Conservation (phyloP, 2,329 filamentous ascomycete genomes). For the Orbilia blumenaviensis region DNA sequence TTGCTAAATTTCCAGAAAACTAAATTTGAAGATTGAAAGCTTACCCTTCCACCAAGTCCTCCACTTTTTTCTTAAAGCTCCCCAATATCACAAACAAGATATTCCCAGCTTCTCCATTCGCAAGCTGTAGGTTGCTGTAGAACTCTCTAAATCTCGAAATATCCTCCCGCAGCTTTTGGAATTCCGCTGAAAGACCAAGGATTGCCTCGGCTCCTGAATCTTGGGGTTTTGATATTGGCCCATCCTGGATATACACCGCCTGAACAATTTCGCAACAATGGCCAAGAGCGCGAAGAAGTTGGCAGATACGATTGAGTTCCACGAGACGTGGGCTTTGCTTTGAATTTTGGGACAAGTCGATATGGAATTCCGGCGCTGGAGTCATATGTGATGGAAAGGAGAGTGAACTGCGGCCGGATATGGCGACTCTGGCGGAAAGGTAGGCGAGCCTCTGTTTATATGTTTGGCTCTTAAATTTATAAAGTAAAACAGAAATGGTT, state of each 20-base stretch:
- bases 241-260: neutral
- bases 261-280: constrained; percentile 37
- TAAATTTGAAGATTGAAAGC: no score
- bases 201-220: neutral
- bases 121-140: constrained; percentile 17
- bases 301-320: constrained; percentile 28
- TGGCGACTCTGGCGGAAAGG: constrained; percentile 4
- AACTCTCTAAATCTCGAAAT: constrained; percentile 18
- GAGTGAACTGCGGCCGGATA: neutral
- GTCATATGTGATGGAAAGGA: constrained; percentile 4
- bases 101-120: constrained; percentile 15
- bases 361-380: constrained; percentile 1
- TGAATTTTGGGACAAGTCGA: neutral
- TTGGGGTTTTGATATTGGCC: neutral
- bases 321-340: neutral
- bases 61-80: constrained; percentile 23
- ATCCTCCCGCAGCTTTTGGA: constrained; percentile 25
- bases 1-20: no score
- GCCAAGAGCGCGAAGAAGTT: constrained; percentile 16
- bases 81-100: constrained; percentile 27
- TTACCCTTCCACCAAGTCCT: constrained; percentile 24
- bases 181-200: constrained; percentile 4
- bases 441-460: constrained; percentile 40
- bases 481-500: neutral
- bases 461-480: constrained; percentile 13